Percentiles rank a stretch among this genome's conserved stretches.
phyloP scores from a whole-genome alignment of 2,329 filamentous ascomycete species.

The Aspergillus eucalypticola region DNA sequence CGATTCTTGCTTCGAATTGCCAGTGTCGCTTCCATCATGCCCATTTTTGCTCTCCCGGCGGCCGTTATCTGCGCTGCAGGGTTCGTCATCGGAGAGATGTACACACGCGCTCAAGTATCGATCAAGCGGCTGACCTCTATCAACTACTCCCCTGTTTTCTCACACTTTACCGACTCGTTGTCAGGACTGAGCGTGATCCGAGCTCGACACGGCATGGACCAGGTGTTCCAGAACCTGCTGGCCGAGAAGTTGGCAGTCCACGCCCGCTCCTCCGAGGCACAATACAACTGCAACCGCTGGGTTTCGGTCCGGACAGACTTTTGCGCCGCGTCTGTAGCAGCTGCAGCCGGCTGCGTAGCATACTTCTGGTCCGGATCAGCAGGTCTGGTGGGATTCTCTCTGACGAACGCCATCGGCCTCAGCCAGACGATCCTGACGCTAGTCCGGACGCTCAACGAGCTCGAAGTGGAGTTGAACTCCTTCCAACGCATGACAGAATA shows the following conservation, averaged over 20 bases:
- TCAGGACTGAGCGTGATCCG: slow-evolving; percentile 56
- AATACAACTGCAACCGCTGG: slow-evolving; percentile 61
- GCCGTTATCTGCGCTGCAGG: slow-evolving; percentile 50
- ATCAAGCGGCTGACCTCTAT: slow-evolving; percentile 51
- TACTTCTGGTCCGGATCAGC: slow-evolving; percentile 51
- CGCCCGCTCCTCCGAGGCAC: slow-evolving; percentile 51
- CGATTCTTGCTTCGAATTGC: slow-evolving; percentile 50
- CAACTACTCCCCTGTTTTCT: slow-evolving; percentile 57
- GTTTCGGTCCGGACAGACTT: slow-evolving; percentile 57
- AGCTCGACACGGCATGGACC: slow-evolving; percentile 51
- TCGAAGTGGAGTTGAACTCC: slow-evolving; percentile 57
- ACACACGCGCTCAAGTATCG: slow-evolving; percentile 52
- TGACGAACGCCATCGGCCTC: slow-evolving; percentile 58
- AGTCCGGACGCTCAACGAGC: slow-evolving; percentile 57
- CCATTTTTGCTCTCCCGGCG: slow-evolving; percentile 53
- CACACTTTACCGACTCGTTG: slow-evolving; percentile 57
- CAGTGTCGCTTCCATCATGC: slow-evolving; percentile 55
- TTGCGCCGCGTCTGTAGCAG: slow-evolving; percentile 55
- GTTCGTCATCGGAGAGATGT: slow-evolving; percentile 52
- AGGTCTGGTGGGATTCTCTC: slow-evolving; percentile 58
- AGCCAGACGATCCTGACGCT: slow-evolving; percentile 55
- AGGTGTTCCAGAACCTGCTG: slow-evolving; percentile 52
- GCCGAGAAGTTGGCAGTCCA: slow-evolving; percentile 53
- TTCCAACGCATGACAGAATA: slow-evolving; percentile 30
- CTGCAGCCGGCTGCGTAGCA: slow-evolving; percentile 56